Percentiles rank a stretch among this genome's conserved stretches.
Evolutionary conservation across 1,284 basidiomycete species (phyloP).

Genomic region (Austropuccinia psidii): DNA sequence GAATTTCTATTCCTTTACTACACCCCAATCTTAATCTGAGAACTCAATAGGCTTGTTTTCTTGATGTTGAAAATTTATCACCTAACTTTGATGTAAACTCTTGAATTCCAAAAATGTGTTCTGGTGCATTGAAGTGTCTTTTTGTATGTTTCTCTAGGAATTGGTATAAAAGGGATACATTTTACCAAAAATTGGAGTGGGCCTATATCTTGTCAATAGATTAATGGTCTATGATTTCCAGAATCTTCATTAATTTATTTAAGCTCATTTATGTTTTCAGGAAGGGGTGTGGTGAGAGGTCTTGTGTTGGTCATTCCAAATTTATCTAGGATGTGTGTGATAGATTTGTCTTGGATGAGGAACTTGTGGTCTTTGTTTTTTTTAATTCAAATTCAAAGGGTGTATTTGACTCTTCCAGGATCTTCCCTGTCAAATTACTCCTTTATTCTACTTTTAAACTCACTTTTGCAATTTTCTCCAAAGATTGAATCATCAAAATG

Average conservation of each 20-base stretch:
- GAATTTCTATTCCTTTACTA: too few species aligned
- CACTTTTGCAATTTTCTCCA: not conserved
- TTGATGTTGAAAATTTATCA: too few species aligned
- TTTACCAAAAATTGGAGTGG: not conserved
- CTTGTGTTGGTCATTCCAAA: not conserved
- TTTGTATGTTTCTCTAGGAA: not conserved
- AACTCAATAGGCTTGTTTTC: too few species aligned
- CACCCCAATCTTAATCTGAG: too few species aligned
- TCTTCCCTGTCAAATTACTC: slow-evolving; percentile 5
- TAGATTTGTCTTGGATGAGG: slow-evolving; percentile 1
- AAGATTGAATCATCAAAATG: slow-evolving; percentile 1
- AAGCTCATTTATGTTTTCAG: too few species aligned
- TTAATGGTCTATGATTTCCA: not conserved
- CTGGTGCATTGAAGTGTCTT: too few species aligned
- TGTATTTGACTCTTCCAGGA: not conserved
- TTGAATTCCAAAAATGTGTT: too few species aligned
- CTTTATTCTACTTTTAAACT: not conserved
- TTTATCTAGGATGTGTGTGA: not conserved
- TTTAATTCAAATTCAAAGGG: not conserved
- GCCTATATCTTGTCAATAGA: not conserved
- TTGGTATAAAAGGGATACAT: not conserved
- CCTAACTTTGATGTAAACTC: too few species aligned
- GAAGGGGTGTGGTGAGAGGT: not conserved
- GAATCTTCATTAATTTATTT: not conserved
- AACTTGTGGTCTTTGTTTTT: not conserved